A percentile compares a stretch with the other conserved stretches of the same genome.
phyloP scores from a whole-genome alignment of 176 grass and related monocot genomes.

The Zoysia pacifica region DNA sequence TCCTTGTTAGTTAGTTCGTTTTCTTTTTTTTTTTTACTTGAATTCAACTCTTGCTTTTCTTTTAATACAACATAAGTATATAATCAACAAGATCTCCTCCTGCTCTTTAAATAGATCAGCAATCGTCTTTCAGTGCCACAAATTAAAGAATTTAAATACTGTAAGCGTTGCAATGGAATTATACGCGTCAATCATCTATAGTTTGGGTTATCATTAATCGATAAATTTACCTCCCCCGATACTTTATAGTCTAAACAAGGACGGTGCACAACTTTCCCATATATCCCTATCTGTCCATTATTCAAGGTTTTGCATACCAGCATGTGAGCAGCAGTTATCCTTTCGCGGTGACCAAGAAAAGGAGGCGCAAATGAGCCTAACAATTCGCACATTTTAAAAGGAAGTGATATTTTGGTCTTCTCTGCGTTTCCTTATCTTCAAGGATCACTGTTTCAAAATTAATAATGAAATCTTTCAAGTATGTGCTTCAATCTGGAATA shows the following conservation, averaged over 20 bases:
- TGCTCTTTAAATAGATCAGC: too few species aligned
- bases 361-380: neutral
- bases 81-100: too few species aligned
- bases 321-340: conserved; percentile 1
- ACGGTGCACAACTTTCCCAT: neutral
- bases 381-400: neutral
- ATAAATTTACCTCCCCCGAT: neutral
- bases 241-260: neutral
- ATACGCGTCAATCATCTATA: neutral
- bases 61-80: neutral
- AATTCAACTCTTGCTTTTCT: neutral
- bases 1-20: too few species aligned
- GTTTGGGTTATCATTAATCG: neutral
- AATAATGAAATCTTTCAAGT: too few species aligned
- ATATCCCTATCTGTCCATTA: neutral
- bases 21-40: neutral
- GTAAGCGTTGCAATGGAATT: too few species aligned
- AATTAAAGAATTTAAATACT: too few species aligned
- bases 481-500: too few species aligned
- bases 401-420: neutral
- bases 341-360: neutral
- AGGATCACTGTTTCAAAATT: too few species aligned
- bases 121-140: too few species aligned
- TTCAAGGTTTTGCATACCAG: neutral
- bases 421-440: neutral